These are phyloP conservation scores for Chlorencoelia australis DNA, from an alignment of 2,329 filamentous ascomycete genomes.

Conservation along the genomic window DNA sequence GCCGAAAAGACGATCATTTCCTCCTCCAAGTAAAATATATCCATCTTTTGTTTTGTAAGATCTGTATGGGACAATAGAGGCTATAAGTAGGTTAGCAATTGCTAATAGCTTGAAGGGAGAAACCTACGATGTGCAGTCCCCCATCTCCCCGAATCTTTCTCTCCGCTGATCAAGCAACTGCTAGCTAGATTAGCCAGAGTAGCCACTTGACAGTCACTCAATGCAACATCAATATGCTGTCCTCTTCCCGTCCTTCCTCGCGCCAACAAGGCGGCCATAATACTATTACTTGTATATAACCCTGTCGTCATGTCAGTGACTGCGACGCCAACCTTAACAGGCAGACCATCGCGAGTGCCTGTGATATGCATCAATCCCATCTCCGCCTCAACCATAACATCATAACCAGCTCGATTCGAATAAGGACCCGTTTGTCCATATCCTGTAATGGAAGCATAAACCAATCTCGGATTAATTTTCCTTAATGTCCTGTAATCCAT, in stretches of 20 bases:
- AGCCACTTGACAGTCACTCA: conserved; percentile 92
- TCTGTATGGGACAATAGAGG: conserved; percentile 94
- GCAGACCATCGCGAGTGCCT: conserved; percentile 73
- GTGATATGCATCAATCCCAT: conserved; percentile 99
- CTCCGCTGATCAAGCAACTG: conserved; percentile 77
- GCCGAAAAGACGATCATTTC: conserved; percentile 61
- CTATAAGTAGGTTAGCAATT: conserved; percentile 34
- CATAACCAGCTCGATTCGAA: conserved; percentile 79
- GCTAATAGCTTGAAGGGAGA: background rate
- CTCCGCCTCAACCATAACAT: conserved; percentile 98
- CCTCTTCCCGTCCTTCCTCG: conserved; percentile 66
- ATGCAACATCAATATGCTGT: conserved; percentile 82
- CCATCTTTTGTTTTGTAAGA: conserved; percentile 68
- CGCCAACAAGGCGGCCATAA: conserved; percentile 85
- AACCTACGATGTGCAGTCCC: conserved; percentile 85
- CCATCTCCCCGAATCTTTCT: conserved; percentile 85
- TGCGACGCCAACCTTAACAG: conserved; percentile 94
- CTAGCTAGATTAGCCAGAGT: conserved; percentile 93
- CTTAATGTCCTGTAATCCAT: conserved; percentile 79
- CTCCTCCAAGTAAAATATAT: conserved; percentile 60
- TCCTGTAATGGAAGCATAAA: conserved; percentile 94
- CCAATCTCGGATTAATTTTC: conserved; percentile 72
- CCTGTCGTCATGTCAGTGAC: conserved; percentile 95
- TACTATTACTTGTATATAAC: conserved; percentile 86
- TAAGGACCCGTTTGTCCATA: conserved; percentile 96